Evolutionary conservation across 2,329 filamentous ascomycete species (phyloP).

Genomic region (Eutypella sp.): DNA sequence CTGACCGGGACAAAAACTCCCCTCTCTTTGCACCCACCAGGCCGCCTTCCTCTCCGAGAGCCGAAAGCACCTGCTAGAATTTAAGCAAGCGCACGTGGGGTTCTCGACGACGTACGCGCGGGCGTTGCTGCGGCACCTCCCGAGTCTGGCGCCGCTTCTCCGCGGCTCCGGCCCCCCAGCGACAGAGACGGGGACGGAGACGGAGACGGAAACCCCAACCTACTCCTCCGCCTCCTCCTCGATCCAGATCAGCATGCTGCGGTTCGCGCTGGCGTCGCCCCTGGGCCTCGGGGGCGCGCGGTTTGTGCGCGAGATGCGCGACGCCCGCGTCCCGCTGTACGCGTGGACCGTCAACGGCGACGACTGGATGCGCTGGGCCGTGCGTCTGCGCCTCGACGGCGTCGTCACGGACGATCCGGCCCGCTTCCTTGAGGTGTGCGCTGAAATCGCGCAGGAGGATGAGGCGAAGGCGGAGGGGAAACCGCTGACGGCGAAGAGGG

Average conservation of each 20-base stretch:
- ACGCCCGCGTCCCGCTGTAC: conserved; percentile 56
- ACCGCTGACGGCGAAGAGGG: neutral
- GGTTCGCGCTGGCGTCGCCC: conserved; percentile 62
- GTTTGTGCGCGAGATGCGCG: conserved; percentile 60
- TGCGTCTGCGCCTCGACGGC: conserved; percentile 64
- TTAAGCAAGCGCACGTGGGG: conserved; percentile 63
- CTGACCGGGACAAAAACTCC: no score
- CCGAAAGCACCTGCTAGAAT: conserved; percentile 56
- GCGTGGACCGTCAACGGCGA: conserved; percentile 85
- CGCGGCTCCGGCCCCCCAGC: no score
- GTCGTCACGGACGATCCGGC: conserved; percentile 82
- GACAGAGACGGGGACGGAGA: no score
- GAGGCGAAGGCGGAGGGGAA: neutral
- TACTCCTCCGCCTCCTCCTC: no score
- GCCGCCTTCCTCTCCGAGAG: conserved; percentile 64
- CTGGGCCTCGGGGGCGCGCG: conserved; percentile 55
- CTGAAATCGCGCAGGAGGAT: conserved; percentile 17
- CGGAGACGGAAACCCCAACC: no score
- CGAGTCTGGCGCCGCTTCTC: conserved; percentile 60
- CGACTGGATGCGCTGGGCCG: conserved; percentile 75
- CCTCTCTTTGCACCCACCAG: conserved; percentile 31
- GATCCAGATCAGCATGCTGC: conserved; percentile 82
- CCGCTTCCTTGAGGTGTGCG: conserved; percentile 58
- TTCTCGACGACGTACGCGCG: conserved; percentile 63
- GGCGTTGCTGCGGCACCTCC: conserved; percentile 58